phyloP scores from a whole-genome alignment of 768 basidiomycete species.

The Tephrocybe rancida region DNA sequence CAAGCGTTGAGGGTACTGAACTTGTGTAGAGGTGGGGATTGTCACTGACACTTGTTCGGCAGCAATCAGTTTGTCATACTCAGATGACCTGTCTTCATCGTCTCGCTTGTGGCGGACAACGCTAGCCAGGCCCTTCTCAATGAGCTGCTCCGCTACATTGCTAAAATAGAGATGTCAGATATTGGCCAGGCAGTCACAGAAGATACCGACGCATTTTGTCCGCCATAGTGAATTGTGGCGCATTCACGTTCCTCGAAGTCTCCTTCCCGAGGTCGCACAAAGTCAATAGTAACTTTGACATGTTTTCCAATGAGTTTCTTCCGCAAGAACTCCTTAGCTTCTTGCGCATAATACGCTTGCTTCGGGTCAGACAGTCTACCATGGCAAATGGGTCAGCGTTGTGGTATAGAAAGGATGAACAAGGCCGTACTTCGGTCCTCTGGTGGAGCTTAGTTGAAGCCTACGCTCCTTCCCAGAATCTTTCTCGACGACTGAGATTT shows the following conservation, averaged over 20 bases:
- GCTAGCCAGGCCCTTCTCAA: slow-evolving; percentile 91
- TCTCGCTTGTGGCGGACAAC: slow-evolving; percentile 92
- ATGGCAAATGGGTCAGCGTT: not conserved
- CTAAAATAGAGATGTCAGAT: slow-evolving; percentile 38
- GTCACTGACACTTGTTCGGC: slow-evolving; percentile 85
- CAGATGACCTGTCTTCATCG: slow-evolving; percentile 94
- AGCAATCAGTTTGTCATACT: slow-evolving; percentile 94
- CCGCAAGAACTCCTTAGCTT: slow-evolving; percentile 91
- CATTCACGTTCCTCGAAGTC: slow-evolving; percentile 94
- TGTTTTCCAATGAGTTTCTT: slow-evolving; percentile 91
- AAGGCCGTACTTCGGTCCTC: slow-evolving; percentile 70
- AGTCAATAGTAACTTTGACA: slow-evolving; percentile 85
- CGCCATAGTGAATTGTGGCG: slow-evolving; percentile 85
- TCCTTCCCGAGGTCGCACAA: slow-evolving; percentile 87
- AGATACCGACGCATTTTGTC: slow-evolving; percentile 69
- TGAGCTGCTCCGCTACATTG: slow-evolving; percentile 89
- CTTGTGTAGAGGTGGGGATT: not conserved
- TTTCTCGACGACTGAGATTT: slow-evolving; percentile 79
- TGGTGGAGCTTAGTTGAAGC: slow-evolving; percentile 85
- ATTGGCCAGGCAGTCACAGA: not conserved
- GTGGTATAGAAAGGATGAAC: not conserved
- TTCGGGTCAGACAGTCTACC: slow-evolving; percentile 80
- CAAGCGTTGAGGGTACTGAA: not conserved
- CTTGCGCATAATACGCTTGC: slow-evolving; percentile 85
- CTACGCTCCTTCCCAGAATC: slow-evolving; percentile 76